Percentiles rank a stretch among this genome's conserved stretches.
Evolutionary conservation across 179 eudicot genomes (phyloP).

Genomic region (Camellia oleifera): DNA sequence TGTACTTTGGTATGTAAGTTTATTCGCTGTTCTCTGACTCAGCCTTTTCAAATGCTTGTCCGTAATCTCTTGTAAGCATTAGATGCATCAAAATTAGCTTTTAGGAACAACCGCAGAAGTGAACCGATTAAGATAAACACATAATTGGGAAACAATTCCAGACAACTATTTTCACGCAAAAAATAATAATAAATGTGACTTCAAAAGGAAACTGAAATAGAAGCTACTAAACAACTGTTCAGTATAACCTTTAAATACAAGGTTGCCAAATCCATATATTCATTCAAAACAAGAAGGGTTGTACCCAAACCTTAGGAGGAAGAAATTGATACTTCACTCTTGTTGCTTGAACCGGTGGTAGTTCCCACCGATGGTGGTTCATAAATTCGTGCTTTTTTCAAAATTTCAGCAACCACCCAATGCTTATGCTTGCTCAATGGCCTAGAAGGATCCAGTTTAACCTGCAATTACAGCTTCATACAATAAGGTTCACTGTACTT

Average conservation of each 20-base stretch:
- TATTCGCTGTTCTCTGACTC: not conserved
- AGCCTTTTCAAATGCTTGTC: not conserved
- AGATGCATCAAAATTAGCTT: not conserved
- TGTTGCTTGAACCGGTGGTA: conserved; percentile 26
- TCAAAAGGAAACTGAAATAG: not conserved
- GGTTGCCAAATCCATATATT: too few species aligned
- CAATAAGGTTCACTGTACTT: conserved; percentile 2
- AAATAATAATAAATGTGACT: not conserved
- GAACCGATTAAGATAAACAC: too few species aligned
- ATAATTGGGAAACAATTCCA: not conserved
- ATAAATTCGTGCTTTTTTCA: conserved; percentile 85
- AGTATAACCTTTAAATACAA: not conserved
- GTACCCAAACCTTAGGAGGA: conserved; percentile 23
- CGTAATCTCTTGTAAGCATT: not conserved
- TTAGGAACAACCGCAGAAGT: not conserved
- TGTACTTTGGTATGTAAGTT: not conserved
- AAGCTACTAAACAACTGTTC: not conserved
- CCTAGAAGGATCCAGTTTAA: conserved; percentile 79
- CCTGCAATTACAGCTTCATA: conserved; percentile 43
- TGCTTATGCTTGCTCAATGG: conserved; percentile 89
- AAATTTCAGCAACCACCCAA: conserved; percentile 86
- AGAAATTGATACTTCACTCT: conserved; percentile 20
- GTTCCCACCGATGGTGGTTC: conserved; percentile 45
- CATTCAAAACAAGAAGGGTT: not conserved
- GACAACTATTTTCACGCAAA: not conserved